Percentiles rank a stretch among this genome's conserved stretches.
Conservation (phyloP, 176 grass and related monocot genomes). For the barley (Hordeum vulgare) region DNA sequence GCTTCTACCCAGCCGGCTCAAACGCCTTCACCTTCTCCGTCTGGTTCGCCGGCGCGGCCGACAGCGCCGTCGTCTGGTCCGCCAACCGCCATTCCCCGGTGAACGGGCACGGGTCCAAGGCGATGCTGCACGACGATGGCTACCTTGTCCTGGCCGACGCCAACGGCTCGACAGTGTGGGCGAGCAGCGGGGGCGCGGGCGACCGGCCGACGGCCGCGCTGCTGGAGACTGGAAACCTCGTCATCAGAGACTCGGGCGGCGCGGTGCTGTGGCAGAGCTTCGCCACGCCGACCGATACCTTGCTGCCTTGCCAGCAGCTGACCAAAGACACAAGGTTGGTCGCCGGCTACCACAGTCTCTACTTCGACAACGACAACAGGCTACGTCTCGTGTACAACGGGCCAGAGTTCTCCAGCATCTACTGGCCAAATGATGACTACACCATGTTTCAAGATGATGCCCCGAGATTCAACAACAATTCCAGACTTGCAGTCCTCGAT, state of each 20-base stretch:
- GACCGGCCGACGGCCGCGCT: too few relatives aligned
- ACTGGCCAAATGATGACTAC: slow-evolving; percentile 20
- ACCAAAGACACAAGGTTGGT: slow-evolving; percentile 25
- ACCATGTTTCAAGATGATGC: background rate
- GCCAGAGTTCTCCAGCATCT: slow-evolving; percentile 34
- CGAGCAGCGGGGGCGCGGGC: too few relatives aligned
- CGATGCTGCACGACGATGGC: too few relatives aligned
- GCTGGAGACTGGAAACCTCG: background rate
- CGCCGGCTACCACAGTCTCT: slow-evolving; percentile 25
- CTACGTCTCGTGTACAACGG: slow-evolving; percentile 31
- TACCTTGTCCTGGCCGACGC: too few relatives aligned
- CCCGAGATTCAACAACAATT: slow-evolving; percentile 19
- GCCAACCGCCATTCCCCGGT: too few relatives aligned
- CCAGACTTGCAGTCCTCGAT: too few relatives aligned
- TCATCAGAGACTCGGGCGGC: slow-evolving; percentile 3
- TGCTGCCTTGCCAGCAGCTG: slow-evolving; percentile 27
- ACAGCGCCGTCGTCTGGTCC: too few relatives aligned
- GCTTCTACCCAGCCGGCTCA: too few relatives aligned
- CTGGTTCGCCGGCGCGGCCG: too few relatives aligned
- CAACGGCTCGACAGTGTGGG: too few relatives aligned
- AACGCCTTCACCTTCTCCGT: too few relatives aligned
- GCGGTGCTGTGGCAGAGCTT: slow-evolving; percentile 37
- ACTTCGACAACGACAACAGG: slow-evolving; percentile 37
- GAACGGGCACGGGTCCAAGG: too few relatives aligned
- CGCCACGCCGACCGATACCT: slow-evolving; percentile 32